These are phyloP conservation scores for Lycium barbarum DNA, from an alignment of 257 asterid species.

Conservation along the genomic window DNA sequence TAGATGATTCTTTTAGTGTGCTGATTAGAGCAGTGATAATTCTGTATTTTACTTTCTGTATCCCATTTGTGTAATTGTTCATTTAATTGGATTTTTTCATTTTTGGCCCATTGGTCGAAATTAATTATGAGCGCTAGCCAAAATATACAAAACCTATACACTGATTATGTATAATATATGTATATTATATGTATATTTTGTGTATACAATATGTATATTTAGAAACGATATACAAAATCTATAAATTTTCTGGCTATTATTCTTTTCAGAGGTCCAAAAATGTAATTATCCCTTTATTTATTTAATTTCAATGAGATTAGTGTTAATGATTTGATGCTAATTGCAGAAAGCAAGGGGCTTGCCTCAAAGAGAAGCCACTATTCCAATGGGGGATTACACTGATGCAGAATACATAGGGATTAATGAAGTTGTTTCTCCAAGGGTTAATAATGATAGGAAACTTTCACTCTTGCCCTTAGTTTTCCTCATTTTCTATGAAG, in stretches of 20 bases:
- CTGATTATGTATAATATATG: too few species aligned
- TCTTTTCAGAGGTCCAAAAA: too few species aligned
- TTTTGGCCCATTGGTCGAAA: too few species aligned
- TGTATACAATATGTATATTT: too few species aligned
- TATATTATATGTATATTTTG: too few species aligned
- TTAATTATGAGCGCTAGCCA: too few species aligned
- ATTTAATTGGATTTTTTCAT: too few species aligned
- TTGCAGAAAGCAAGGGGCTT: constrained; percentile 53
- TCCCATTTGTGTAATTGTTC: not conserved
- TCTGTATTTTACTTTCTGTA: not conserved
- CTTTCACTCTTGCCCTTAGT: constrained; percentile 58
- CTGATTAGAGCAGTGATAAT: not conserved
- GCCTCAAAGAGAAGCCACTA: constrained; percentile 38
- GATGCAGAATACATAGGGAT: constrained; percentile 47
- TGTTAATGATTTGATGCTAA: constrained; percentile 29
- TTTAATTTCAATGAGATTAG: not conserved
- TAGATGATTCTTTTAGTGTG: not conserved
- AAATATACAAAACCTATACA: too few species aligned
- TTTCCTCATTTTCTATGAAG: constrained; percentile 72
- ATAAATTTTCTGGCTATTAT: too few species aligned
- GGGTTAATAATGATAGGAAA: constrained; percentile 45
- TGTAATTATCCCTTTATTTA: too few species aligned
- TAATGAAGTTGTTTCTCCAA: constrained; percentile 40
- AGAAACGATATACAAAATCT: too few species aligned
- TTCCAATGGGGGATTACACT: constrained; percentile 43